phyloP scores from a whole-genome alignment of 2,329 filamentous ascomycete genomes.

The Tolypocladium pustulatum region DNA sequence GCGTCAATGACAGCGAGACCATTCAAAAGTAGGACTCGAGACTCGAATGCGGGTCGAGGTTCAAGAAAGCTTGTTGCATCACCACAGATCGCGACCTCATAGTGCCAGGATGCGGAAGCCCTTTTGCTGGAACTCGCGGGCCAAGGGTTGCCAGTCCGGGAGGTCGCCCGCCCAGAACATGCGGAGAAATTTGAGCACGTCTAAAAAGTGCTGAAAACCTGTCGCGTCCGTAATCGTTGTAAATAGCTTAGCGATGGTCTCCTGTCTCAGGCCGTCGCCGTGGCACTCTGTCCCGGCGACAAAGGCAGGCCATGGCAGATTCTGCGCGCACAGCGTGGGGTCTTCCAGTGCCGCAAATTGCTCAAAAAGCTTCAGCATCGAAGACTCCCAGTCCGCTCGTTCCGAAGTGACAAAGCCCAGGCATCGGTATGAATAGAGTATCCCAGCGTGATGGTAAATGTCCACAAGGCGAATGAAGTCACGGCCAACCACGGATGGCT shows the following conservation, averaged over 20 bases:
- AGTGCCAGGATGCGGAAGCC: conserved; percentile 12
- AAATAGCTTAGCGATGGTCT: conserved; percentile 8
- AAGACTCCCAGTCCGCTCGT: conserved; percentile 7
- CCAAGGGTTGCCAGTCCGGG: conserved; percentile 15
- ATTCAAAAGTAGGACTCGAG: conserved; percentile 1
- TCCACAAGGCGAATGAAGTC: conserved; percentile 18
- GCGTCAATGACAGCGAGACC: conserved; percentile 24
- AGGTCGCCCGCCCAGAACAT: conserved; percentile 14
- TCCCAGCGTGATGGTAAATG: conserved; percentile 15
- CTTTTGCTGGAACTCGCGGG: conserved; percentile 9
- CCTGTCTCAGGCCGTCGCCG: conserved; percentile 9
- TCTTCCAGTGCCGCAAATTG: conserved; percentile 13
- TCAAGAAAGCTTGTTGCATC: neutral
- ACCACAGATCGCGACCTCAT: conserved; percentile 6
- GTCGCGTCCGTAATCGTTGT: conserved; percentile 9
- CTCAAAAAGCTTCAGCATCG: conserved; percentile 10
- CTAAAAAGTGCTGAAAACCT: conserved; percentile 13
- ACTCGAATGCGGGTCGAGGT: neutral
- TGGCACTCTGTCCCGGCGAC: conserved; percentile 17
- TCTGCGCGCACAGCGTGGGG: conserved; percentile 13
- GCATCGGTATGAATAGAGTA: conserved; percentile 17
- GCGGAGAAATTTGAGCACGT: conserved; percentile 11
- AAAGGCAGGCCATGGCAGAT: conserved; percentile 18
- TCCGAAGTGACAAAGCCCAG: conserved; percentile 8
- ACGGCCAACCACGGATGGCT: conserved; percentile 6